A percentile compares a stretch with the other conserved stretches of the same genome.
Evolutionary conservation across 305 asterid genomes (phyloP).

Genomic region (Petunia hybrid): DNA sequence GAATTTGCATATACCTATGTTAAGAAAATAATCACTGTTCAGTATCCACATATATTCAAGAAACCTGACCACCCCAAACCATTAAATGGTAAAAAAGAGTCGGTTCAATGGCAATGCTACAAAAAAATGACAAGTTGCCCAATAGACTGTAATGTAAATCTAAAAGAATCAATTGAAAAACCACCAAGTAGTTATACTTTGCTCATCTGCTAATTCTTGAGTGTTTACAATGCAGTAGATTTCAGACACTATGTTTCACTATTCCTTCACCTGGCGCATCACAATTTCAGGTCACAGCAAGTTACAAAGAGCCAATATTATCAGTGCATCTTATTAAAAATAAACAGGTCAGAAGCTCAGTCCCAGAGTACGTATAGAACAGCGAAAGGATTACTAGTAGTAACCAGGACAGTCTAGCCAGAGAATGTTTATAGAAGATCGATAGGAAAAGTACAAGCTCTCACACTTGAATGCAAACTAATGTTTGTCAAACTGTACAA

Average conservation of each 20-base stretch:
- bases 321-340: neutral
- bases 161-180: neutral
- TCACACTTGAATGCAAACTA: neutral
- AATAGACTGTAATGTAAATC: neutral
- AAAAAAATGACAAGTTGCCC: neutral
- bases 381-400: neutral
- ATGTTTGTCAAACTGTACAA: neutral
- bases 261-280: neutral
- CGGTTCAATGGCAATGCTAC: neutral
- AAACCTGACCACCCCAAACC: neutral
- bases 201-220: neutral
- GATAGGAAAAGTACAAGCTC: neutral
- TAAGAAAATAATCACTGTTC: neutral
- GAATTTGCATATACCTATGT: neutral
- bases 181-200: neutral
- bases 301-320: neutral
- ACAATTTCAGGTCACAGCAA: neutral
- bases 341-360: neutral
- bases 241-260: neutral
- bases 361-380: neutral
- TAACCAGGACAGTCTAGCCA: neutral
- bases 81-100: neutral
- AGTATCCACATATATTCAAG: neutral
- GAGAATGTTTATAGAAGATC: neutral
- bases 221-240: neutral